Evolutionary conservation across 169 alveolate genomes (phyloP).

Genomic region (Plasmodium vivax): DNA sequence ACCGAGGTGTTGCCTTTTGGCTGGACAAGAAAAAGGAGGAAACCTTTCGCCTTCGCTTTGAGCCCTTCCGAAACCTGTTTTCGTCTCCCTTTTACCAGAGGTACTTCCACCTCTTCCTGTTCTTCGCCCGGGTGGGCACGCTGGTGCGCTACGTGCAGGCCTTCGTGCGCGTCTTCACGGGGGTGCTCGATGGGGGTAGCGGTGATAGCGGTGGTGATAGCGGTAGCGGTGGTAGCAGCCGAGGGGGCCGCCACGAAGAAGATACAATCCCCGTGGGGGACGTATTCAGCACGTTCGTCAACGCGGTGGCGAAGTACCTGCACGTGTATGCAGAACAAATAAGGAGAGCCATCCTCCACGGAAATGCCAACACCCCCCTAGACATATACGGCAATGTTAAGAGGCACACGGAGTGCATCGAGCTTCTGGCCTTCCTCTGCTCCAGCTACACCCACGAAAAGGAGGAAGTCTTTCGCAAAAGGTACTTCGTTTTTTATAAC

Average conservation of each 20-base stretch:
- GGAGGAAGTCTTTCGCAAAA: slow-evolving; percentile 9
- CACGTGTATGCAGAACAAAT: slow-evolving; percentile 1
- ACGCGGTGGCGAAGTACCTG: slow-evolving; percentile 12
- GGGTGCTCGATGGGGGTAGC: neutral
- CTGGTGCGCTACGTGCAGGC: slow-evolving; percentile 35
- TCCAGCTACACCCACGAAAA: slow-evolving; percentile 7
- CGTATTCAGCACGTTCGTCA: slow-evolving; percentile 5
- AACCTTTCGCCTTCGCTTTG: slow-evolving; percentile 3
- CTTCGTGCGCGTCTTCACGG: slow-evolving; percentile 29
- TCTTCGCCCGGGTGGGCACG: slow-evolving; percentile 33
- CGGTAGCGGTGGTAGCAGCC: neutral
- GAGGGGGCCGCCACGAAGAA: neutral
- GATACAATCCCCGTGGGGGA: slow-evolving; percentile 29
- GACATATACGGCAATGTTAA: slow-evolving; percentile 28
- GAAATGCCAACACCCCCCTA: slow-evolving; percentile 7
- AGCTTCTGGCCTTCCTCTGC: slow-evolving; percentile 22
- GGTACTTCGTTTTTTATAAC: neutral
- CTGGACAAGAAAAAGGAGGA: slow-evolving; percentile 8
- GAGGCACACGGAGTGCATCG: slow-evolving; percentile 34
- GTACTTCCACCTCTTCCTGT: slow-evolving; percentile 36
- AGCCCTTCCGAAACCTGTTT: slow-evolving; percentile 35
- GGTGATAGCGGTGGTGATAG: neutral
- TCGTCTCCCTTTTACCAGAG: slow-evolving; percentile 41
- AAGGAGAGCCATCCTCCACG: slow-evolving; percentile 5
- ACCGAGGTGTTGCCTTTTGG: slow-evolving; percentile 45